phyloP scores from a whole-genome alignment of 2,329 filamentous ascomycete genomes.

The Cladosporium sp. region DNA sequence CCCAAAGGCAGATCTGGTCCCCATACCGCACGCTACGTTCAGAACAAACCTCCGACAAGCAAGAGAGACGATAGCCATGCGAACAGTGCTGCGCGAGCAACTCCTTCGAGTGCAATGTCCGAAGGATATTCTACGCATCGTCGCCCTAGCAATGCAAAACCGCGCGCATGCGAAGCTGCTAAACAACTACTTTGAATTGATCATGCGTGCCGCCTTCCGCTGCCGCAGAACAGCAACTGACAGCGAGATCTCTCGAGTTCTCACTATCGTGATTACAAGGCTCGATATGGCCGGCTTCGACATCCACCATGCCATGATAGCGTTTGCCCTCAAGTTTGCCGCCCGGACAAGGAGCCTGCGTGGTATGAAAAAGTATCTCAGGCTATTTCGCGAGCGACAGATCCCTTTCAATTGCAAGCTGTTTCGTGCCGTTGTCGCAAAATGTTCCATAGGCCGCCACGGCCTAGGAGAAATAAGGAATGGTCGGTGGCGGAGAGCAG shows the following conservation, averaged over 20 bases:
- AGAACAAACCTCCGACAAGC: conserved; percentile 18
- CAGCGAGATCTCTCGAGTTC: conserved; percentile 20
- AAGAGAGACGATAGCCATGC: conserved; percentile 16
- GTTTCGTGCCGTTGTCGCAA: conserved; percentile 31
- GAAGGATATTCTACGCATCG: conserved; percentile 24
- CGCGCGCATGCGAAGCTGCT: conserved; percentile 18
- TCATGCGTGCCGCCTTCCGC: conserved; percentile 30
- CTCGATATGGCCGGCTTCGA: conserved; percentile 21
- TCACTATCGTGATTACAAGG: conserved; percentile 25
- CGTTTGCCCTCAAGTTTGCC: conserved; percentile 30
- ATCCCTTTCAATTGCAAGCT: conserved; percentile 20
- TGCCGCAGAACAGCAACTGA: conserved; percentile 27
- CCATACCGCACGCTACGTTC: conserved; percentile 22
- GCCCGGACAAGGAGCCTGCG: conserved; percentile 25
- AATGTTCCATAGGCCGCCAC: conserved; percentile 31
- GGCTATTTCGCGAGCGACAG: conserved; percentile 15
- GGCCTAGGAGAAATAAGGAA: conserved; percentile 34
- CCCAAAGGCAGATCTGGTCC: conserved; percentile 3
- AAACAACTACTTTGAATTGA: conserved; percentile 18
- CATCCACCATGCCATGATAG: conserved; percentile 19
- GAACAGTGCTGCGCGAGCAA: conserved; percentile 24
- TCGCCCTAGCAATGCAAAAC: conserved; percentile 26
- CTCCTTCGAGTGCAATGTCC: conserved; percentile 25
- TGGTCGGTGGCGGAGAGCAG: conserved; percentile 28
- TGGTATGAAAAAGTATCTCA: conserved; percentile 30